Evolutionary conservation across 129 eudicot species (phyloP).

Genomic region (Chrysanthemum seticuspe): DNA sequence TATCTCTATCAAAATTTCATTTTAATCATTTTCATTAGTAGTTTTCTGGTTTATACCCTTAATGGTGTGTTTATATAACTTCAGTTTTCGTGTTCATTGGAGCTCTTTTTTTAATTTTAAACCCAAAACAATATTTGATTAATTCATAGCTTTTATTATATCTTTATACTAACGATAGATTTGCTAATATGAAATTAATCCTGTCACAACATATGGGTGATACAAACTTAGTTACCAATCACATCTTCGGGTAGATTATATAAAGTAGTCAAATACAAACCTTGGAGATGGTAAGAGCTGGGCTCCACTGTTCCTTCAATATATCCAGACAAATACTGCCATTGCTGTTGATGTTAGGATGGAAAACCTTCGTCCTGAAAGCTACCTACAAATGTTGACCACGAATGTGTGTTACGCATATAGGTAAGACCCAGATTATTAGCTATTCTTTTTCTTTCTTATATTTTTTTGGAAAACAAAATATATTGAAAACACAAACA

Average conservation of each 20-base stretch:
- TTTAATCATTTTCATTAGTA: too few species aligned
- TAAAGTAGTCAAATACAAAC: conserved; percentile 28
- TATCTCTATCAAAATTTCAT: not conserved
- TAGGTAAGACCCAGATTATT: not conserved
- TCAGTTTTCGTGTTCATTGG: too few species aligned
- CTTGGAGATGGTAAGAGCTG: conserved; percentile 80
- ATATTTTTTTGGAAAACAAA: not conserved
- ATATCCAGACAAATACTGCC: conserved; percentile 93
- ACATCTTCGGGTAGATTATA: not conserved
- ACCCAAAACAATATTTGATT: too few species aligned
- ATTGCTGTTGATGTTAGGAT: conserved; percentile 42
- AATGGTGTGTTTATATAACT: too few species aligned
- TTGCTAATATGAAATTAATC: too few species aligned
- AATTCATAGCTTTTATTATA: too few species aligned
- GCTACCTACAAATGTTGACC: conserved; percentile 41
- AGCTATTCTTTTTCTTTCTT: not conserved
- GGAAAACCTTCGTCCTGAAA: conserved; percentile 29
- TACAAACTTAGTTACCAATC: not conserved
- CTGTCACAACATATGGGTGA: not conserved
- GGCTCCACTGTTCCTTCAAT: conserved; percentile 92
- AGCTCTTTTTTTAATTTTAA: too few species aligned
- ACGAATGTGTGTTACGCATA: not conserved
- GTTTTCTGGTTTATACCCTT: too few species aligned
- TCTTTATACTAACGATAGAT: too few species aligned
- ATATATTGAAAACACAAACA: not conserved